Base-by-base conservation (phyloP, 306 rosid genomes). In the Acacia confusa region DNA sequence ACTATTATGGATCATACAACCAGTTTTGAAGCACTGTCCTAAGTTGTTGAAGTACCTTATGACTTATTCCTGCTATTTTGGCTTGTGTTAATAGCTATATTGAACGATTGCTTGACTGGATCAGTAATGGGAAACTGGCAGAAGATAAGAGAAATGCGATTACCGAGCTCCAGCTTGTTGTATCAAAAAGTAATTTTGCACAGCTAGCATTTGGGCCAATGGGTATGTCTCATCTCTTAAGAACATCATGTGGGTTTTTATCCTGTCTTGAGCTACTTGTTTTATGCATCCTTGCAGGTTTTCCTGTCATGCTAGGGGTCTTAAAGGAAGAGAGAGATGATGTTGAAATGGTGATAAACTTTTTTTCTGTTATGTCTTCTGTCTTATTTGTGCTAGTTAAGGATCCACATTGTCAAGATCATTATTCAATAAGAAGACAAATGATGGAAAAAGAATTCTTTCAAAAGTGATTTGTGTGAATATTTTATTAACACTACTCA, bases 131-230 rank as follows among this genome's bases (percentile, higher is more conserved):
- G 45, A 89, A 94, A 84, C 85, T 92, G 70, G 86, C 94, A 2
- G 98, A 94, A 58, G 98, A 94, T 67, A 84, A 97, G 85, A 94
- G 97, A 79, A 84, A 85, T 81, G 98, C 98, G 77, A 85, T 92
- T 86, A 84, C 85, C 7, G 98, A 95, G 86, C 97, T 95, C 85
- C 98, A 90, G 87, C 90, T 97, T 76, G 84, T 95, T 82, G 97
- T 95, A 64, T 88, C 90, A 6, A 97, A 95, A 83, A 95, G 82
- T 78, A 88, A 76, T 43, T 86, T 85, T 81, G 88, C 92, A 45
- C 97, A 95, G 89, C 90, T 95, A 43, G 97, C 97, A 69, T 91
- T 95, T 79, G 98, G 98, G 52, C 97, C 97, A 64, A 95, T 92
- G 97, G 98, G 98, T 95, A 76, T 76, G 34, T 82, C 72, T 44